Percentiles rank a stretch among this genome's conserved stretches.
Evolutionary conservation across 2,329 filamentous ascomycete species (phyloP).

Genomic region (Exophiala alcalophila): DNA sequence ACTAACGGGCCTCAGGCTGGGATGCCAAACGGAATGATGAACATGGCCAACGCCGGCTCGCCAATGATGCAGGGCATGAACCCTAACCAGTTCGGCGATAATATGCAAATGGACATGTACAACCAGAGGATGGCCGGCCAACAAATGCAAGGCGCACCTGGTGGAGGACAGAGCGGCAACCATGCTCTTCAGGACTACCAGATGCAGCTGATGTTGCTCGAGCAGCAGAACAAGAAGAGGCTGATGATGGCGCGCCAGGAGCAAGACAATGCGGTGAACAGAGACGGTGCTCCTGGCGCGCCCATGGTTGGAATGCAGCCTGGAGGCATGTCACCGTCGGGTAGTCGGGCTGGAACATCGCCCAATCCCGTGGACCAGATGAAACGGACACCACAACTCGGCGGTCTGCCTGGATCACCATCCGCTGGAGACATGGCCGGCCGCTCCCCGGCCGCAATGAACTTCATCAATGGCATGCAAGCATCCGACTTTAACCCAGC

Average conservation of each 20-base stretch:
- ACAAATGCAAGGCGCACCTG: slow-evolving; percentile 41
- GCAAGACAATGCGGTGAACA: slow-evolving; percentile 59
- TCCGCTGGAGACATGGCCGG: slow-evolving; percentile 59
- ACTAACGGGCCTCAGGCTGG: slow-evolving; percentile 72
- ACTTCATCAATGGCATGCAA: slow-evolving; percentile 53
- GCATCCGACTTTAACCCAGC: slow-evolving; percentile 35
- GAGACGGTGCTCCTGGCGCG: slow-evolving; percentile 49
- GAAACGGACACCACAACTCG: slow-evolving; percentile 61
- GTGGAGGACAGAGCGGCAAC: slow-evolving; percentile 49
- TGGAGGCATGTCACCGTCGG: slow-evolving; percentile 57
- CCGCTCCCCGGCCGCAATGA: slow-evolving; percentile 60
- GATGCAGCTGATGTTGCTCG: slow-evolving; percentile 67
- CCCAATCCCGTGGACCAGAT: slow-evolving; percentile 62
- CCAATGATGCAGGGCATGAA: slow-evolving; percentile 75
- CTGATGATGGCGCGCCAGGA: slow-evolving; percentile 65
- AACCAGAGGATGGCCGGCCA: slow-evolving; percentile 35
- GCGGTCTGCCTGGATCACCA: slow-evolving; percentile 56
- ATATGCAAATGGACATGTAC: slow-evolving; percentile 40
- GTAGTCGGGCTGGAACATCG: slow-evolving; percentile 56
- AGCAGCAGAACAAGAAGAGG: slow-evolving; percentile 67
- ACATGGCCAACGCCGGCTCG: slow-evolving; percentile 68
- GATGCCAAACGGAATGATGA: slow-evolving; percentile 69
- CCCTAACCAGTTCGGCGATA: slow-evolving; percentile 48
- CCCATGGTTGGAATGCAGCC: slow-evolving; percentile 44
- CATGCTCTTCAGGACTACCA: slow-evolving; percentile 68